These are phyloP conservation scores for Echinosophora koreensis DNA, from an alignment of 306 rosid species.

Conservation along the genomic window DNA sequence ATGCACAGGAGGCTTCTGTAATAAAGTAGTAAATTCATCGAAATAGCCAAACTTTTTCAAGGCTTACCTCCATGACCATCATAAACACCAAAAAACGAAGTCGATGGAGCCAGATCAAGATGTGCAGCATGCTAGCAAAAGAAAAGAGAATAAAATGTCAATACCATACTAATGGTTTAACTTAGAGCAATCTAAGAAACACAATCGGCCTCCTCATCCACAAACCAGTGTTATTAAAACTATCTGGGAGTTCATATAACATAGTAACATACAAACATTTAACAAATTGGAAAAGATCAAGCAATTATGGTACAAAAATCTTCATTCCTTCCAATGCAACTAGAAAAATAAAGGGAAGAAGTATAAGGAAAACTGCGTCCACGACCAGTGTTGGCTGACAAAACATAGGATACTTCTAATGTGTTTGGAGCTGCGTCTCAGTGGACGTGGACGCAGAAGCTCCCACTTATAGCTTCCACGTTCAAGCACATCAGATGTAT, in stretches of 20 bases:
- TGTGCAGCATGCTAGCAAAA: constrained; percentile 84
- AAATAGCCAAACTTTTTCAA: constrained; percentile 29
- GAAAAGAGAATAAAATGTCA: constrained; percentile 38
- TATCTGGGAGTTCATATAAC: not conserved
- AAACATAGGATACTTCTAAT: not conserved
- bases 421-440: no score
- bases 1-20: not conserved
- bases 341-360: not conserved
- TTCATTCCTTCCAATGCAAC: not conserved
- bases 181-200: constrained; percentile 32
- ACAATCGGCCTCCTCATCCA: not conserved
- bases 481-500: no score
- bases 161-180: constrained; percentile 22
- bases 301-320: not conserved
- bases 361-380: not conserved
- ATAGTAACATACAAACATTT: not conserved
- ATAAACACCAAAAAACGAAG: constrained; percentile 92
- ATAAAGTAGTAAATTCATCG: constrained; percentile 7
- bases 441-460: no score
- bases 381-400: not conserved
- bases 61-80: constrained; percentile 95
- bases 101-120: constrained; percentile 81
- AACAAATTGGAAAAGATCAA: constrained; percentile 8
- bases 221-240: constrained; percentile 7
- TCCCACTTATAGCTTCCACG: no score